Percentiles rank a stretch among this genome's conserved stretches.
Conservation (phyloP, 177 flowering plant species). For the Vitis hybrid region DNA sequence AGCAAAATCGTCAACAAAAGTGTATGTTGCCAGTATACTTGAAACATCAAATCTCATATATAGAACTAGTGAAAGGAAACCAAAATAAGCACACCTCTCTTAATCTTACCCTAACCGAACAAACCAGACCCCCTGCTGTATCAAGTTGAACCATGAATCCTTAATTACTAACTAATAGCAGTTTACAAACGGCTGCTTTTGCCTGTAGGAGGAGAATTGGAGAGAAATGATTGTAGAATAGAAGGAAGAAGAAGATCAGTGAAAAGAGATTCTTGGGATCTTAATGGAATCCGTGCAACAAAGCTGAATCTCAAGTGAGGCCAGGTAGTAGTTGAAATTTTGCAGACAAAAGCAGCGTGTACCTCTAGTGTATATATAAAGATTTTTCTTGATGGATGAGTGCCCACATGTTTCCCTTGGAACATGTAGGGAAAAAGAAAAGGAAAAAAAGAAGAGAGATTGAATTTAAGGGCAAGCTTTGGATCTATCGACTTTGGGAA, state of each 20-base stretch:
- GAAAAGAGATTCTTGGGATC: constrained; percentile 9
- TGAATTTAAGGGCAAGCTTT: constrained; percentile 15
- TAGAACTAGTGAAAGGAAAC: not conserved
- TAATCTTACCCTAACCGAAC: constrained; percentile 7
- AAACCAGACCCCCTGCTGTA: constrained; percentile 10
- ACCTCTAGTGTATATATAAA: not conserved
- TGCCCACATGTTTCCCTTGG: constrained; percentile 45
- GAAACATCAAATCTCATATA: constrained; percentile 8
- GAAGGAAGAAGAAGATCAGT: not conserved
- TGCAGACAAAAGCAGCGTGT: constrained; percentile 15
- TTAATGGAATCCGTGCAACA: not conserved
- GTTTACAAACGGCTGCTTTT: too few relatives aligned
- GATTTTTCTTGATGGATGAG: constrained; percentile 9
- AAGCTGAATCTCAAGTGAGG: not conserved
- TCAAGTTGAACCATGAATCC: not conserved
- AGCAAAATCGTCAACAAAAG: constrained; percentile 9
- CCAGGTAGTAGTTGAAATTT: constrained; percentile 2
- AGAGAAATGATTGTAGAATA: not conserved
- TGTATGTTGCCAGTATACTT: constrained; percentile 11
- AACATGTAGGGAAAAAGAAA: not conserved
- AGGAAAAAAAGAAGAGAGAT: not conserved
- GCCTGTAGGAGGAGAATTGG: not conserved
- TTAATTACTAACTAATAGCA: not conserved
- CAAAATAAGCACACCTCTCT: constrained; percentile 1
- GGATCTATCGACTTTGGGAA: constrained; percentile 39